Evolutionary conservation across 1,284 basidiomycete species (phyloP), one percentile per base, ranked within the genome.

Genomic region (Meira nashicola): DNA sequence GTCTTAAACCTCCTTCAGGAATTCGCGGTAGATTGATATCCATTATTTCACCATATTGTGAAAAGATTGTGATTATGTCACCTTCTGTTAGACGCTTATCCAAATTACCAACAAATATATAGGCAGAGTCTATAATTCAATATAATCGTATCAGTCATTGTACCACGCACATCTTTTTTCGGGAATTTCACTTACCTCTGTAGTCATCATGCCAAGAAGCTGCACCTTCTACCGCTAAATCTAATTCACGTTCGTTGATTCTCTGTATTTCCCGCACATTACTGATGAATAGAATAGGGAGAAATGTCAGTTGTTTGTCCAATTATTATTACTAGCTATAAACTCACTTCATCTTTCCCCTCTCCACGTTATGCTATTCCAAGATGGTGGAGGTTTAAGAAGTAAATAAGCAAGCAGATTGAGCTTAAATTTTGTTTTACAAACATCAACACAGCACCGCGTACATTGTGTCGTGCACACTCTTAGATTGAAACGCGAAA

Each of bases 141-240:
- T 59, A 68, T 40, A 10, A 1, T 33, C 8, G 8, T 3, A 8
- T 33, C 28, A 33, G 28, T 33, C 39, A n/a, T 46, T 14, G 39
- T 43, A 19, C 14, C 28, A 28, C 23, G 11, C 17, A 12, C 38
- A 23, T 38, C 17, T 15, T 7, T n/a, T n/a, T n/a, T 23, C 1
- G 15, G 40, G 58, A 2, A 55, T 60, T 48, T 58, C 62, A 75
- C 83, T 50, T 57, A 86, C 87, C 86, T 79, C 89, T 91, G 82
- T 92, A 96, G 74, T 96, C 89, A 73, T 97, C 92, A 74, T 98
- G 94, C 94, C 94, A 97, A 54, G 90, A 93, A n/a, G 81, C 82
- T 28, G 79, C 80, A 9, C 84, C 84, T 50, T 86, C 86, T 46
- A 82, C 76, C 11, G 89, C 92, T 11, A 92, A 82, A 53, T 90